Evolutionary conservation across 2,329 filamentous ascomycete species (phyloP), one percentile per base, ranked within the genome.

Genomic region (Eurotiales sp.): DNA sequence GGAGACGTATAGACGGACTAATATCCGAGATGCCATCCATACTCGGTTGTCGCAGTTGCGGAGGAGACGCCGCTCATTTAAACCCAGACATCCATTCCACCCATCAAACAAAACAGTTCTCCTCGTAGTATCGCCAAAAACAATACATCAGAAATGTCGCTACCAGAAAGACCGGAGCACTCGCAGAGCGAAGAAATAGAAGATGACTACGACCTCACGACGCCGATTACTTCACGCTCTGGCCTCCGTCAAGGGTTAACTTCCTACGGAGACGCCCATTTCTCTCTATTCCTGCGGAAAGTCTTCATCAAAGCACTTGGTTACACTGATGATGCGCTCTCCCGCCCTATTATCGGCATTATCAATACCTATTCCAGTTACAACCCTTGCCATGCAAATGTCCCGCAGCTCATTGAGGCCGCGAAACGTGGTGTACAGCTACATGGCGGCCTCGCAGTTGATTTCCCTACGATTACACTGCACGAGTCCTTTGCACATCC

Each of bases 231-330:
- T n/a, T n/a, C n/a, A n/a, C n/a, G n/a, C n/a, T n/a, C n/a, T n/a
- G 85, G 85, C 6, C 72, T 88, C 25, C 78, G 83, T 7, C 82
- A 83, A 58, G 82, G 82, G 1, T 76, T 88, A 1, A 78, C 85
- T 2, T 82, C 80, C 0, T 89, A 89, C 58, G 86, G 86, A 40
- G 86, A 90, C 58, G 75, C 84, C 6, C 86, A 88, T 67, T 90
- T 90, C 71, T 86, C 84, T 0, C 76, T 89, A 2, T 89, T 89
- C 61, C 75, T 89, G 0, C 79, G 86, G 29, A 89, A 89, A 61
- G 85, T 84, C 21, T 89, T 89, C 66, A 88, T 89, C 72, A 89
- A 89, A 66, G 85, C 86, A 0, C 74, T 88, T 1, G 86, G 86
- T 0, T 89, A 88, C 64, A 83, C 81, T 52, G 86, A 89, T 57